Evolutionary conservation across 495 filamentous ascomycete species (phyloP), one percentile per base, ranked within the genome.

Genomic region (Talaromyces stipitatus): DNA sequence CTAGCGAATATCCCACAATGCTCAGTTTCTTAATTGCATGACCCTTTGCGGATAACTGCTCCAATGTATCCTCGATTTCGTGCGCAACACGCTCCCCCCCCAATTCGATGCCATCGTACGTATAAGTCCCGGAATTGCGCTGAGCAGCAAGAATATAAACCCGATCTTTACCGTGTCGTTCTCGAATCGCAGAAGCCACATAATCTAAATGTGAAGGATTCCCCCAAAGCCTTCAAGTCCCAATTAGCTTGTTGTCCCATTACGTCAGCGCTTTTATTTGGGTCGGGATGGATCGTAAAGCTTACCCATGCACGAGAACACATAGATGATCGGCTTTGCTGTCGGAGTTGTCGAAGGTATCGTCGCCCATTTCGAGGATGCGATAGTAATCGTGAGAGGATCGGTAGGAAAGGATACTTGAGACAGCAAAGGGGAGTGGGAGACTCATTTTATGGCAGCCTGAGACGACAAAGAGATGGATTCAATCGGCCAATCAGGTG

Each of bases 221-320:
- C 14, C 92, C 92, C 94, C 94, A 96, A 58, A 95, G 81, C 33
- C 90, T 90, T 46, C 18, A 46, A n/a, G 8, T 11, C 2, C 5
- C 18, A 20, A 46, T 46, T 24, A 16, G 33, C 11, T 12, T 23
- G 30, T 46, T 18, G 24, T 48, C 45, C 2, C 24, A 26, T 48
- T 24, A 33, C 20, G 29, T 36, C 27, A 59, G 16, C 41, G 52
- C 50, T 61, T 36, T 5, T 45, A 4, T 45, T 20, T 45, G 11
- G 23, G 16, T 28, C 0, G 9, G 14, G 7, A 6, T 27, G 11
- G 8, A 4, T 10, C 11, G 5, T 18, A 33, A 36, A 38, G 62
- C 81, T 65, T 80, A 94, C 91, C 92, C 92, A 72, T 97, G 92
- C 30, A 96, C 85, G n/a, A 97, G 76, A n/a, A 97, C 90, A 68